phyloP scores from a whole-genome alignment of 2,329 filamentous ascomycete species.

The Sporothrix globosa region DNA sequence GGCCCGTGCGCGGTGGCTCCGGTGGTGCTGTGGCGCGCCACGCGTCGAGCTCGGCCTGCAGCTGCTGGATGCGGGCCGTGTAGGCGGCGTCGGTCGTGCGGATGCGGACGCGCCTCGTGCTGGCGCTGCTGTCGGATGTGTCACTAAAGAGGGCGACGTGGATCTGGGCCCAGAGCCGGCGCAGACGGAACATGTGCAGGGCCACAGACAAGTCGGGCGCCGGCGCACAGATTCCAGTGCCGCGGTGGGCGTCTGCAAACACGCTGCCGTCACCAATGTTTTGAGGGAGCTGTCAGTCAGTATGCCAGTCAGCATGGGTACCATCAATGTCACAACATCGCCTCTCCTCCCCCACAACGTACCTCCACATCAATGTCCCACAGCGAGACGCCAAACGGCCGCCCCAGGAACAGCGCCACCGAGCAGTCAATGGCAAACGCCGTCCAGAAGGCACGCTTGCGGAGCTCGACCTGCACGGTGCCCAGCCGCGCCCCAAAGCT shows the following conservation, averaged over 20 bases:
- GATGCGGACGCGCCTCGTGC: neutral
- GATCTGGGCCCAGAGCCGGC: neutral
- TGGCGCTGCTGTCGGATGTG: neutral
- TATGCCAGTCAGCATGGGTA: neutral
- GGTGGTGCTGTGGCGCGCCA: neutral
- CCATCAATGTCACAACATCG: neutral
- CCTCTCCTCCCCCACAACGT: no score
- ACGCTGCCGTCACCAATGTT: constrained; percentile 17
- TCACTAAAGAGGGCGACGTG: constrained; percentile 1
- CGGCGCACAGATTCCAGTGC: neutral
- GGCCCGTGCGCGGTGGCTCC: neutral
- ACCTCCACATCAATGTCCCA: constrained; percentile 10
- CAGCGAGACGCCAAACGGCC: neutral
- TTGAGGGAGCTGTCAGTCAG: neutral
- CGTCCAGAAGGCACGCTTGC: neutral
- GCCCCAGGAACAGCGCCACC: constrained; percentile 10
- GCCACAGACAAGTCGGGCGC: neutral
- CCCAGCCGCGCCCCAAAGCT: neutral
- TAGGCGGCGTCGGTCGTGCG: neutral
- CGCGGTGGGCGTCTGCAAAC: neutral
- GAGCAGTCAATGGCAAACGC: constrained; percentile 20
- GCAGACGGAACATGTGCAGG: neutral
- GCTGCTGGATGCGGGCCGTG: constrained; percentile 6
- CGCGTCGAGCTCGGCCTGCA: neutral
- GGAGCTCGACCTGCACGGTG: neutral